Evolutionary conservation across 2,329 filamentous ascomycete genomes (phyloP).

Genomic region (Endoconidiophora laricicola): DNA sequence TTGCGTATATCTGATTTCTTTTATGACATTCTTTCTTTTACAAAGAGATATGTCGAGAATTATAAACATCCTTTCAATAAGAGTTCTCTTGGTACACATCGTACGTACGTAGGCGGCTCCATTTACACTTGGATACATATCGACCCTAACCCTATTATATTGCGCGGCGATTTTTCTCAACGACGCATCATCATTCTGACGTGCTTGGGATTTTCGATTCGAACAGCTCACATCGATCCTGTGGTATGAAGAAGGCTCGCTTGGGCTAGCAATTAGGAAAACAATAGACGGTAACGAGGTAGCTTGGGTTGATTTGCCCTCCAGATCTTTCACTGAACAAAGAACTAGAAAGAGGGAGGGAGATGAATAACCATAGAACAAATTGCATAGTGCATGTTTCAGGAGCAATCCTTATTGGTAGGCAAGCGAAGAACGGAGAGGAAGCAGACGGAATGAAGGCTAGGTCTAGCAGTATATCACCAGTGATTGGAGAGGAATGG

Average conservation of each 20-base stretch:
- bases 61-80: no score
- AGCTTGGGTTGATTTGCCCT: no score
- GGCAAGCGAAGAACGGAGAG: not conserved
- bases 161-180: not conserved
- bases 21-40: no score
- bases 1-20: no score
- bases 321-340: not conserved
- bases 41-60: no score
- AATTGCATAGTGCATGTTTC: no score
- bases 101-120: no score
- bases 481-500: not conserved
- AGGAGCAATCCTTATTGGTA: not conserved
- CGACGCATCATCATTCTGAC: no score
- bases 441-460: not conserved
- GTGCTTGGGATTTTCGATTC: not conserved
- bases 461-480: not conserved
- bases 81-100: no score
- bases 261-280: not conserved
- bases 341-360: not conserved
- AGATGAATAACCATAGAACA: not conserved
- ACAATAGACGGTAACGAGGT: not conserved
- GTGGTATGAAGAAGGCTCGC: not conserved
- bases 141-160: no score
- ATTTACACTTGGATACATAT: no score
- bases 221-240: no score